These are phyloP conservation scores for Marsdenia floribunda DNA, from an alignment of 257 asterid species.

Conservation along the genomic window DNA sequence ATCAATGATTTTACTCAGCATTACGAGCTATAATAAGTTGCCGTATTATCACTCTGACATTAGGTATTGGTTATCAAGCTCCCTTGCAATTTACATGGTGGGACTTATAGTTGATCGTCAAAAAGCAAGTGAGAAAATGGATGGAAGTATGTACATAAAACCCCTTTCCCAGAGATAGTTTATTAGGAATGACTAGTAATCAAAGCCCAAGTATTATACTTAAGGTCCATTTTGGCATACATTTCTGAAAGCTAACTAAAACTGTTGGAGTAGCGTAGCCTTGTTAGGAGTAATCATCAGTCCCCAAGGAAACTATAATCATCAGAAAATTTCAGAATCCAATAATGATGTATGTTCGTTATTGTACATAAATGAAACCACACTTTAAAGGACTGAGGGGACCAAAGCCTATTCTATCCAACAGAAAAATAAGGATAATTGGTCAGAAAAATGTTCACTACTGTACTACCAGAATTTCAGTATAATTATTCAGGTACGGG, in stretches of 20 bases:
- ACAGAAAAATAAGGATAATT: background rate
- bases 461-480: background rate
- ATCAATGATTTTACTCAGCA: too few relatives aligned
- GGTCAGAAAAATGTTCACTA: background rate
- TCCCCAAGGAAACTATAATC: background rate
- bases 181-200: background rate
- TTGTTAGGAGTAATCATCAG: background rate
- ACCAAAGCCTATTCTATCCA: background rate
- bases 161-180: background rate
- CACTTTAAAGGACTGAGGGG: background rate
- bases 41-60: background rate
- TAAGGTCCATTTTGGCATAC: background rate
- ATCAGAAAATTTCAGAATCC: background rate
- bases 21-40: background rate
- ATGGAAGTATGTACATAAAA: background rate
- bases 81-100: background rate
- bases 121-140: background rate
- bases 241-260: too few relatives aligned
- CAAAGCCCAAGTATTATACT: background rate
- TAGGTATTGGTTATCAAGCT: background rate
- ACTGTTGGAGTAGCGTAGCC: background rate
- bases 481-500: background rate
- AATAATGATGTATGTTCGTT: background rate
- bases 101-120: background rate
- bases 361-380: background rate